These are phyloP conservation scores for Ogataea kodamae DNA, from an alignment of 805 yeast species.

Conservation along the genomic window DNA sequence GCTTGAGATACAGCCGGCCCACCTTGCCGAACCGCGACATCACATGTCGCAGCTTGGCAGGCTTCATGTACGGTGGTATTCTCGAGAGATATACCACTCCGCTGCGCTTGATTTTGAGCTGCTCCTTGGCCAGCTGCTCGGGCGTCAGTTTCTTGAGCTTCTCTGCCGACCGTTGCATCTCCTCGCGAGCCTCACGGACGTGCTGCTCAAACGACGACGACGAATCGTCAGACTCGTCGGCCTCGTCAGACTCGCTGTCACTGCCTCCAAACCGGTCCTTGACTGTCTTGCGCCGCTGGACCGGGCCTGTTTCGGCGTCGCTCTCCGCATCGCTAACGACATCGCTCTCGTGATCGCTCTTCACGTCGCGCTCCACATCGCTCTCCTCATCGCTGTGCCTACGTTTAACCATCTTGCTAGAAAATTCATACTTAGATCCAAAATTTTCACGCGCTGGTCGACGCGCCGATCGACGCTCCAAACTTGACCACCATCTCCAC, in stretches of 20 bases:
- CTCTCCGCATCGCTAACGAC: constrained; percentile 7
- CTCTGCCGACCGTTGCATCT: constrained; percentile 31
- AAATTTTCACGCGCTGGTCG: too few species aligned
- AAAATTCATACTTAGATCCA: too few species aligned
- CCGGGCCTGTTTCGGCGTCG: constrained; percentile 4
- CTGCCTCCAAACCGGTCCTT: constrained; percentile 11
- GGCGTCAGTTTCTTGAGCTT: constrained; percentile 56
- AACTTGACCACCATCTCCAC: constrained; percentile 80
- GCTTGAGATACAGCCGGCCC: constrained; percentile 83
- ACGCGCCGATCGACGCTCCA: constrained; percentile 12
- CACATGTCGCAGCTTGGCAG: constrained; percentile 80
- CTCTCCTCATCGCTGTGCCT: too few species aligned
- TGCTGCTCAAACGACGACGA: constrained; percentile 20
- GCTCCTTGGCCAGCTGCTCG: constrained; percentile 50
- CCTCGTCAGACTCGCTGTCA: constrained; percentile 15
- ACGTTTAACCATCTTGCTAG: too few species aligned
- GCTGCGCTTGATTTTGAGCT: constrained; percentile 58
- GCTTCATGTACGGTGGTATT: constrained; percentile 97
- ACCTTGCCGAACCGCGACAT: constrained; percentile 78
- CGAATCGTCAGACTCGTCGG: constrained; percentile 13
- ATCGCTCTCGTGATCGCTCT: too few species aligned
- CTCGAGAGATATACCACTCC: constrained; percentile 93
- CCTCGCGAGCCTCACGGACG: constrained; percentile 19
- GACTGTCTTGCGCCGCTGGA: constrained; percentile 10
- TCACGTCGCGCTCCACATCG: too few species aligned